Conservation (phyloP, 768 basidiomycete genomes). For the Pholiota conissans region DNA sequence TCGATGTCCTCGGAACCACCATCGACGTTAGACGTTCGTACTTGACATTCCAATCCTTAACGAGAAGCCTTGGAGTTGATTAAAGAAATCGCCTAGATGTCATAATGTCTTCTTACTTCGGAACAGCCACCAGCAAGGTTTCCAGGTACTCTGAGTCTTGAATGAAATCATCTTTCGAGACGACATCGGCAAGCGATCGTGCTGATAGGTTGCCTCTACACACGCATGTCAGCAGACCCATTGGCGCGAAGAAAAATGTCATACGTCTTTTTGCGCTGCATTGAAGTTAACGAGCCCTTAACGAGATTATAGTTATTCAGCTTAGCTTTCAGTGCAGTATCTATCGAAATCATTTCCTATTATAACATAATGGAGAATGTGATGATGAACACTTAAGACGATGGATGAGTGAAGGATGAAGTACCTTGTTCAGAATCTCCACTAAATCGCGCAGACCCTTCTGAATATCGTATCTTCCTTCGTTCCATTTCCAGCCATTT, state of each 20-base stretch:
- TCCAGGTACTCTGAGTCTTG: slow-evolving; percentile 93
- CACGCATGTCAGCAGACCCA: slow-evolving; percentile 6
- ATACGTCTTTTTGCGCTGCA: slow-evolving; percentile 94
- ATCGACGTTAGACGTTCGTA: slow-evolving; percentile 88
- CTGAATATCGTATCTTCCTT: slow-evolving; percentile 84
- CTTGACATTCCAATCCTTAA: slow-evolving; percentile 86
- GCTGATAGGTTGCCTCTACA: slow-evolving; percentile 92
- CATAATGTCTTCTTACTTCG: slow-evolving; percentile 61
- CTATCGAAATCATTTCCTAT: slow-evolving; percentile 93
- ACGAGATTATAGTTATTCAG: slow-evolving; percentile 89
- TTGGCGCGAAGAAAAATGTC: slow-evolving; percentile 10
- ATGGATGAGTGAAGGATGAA: slow-evolving; percentile 12
- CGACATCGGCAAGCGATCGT: slow-evolving; percentile 81
- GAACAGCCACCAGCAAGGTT: slow-evolving; percentile 89
- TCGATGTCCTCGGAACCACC: slow-evolving; percentile 92
- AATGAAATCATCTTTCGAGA: slow-evolving; percentile 79
- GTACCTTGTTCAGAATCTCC: slow-evolving; percentile 83
- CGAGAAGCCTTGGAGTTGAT: slow-evolving; percentile 54
- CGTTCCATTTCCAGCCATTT: slow-evolving; percentile 91
- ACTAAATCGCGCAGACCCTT: slow-evolving; percentile 81
- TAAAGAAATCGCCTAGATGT: slow-evolving; percentile 20
- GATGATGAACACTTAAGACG: not conserved
- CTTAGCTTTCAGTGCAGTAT: slow-evolving; percentile 92
- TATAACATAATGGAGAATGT: slow-evolving; percentile 8
- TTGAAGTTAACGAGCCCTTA: slow-evolving; percentile 87